Base-by-base conservation (phyloP, 352 stramenopile genomes). In the Globisporangium iwayamae region DNA sequence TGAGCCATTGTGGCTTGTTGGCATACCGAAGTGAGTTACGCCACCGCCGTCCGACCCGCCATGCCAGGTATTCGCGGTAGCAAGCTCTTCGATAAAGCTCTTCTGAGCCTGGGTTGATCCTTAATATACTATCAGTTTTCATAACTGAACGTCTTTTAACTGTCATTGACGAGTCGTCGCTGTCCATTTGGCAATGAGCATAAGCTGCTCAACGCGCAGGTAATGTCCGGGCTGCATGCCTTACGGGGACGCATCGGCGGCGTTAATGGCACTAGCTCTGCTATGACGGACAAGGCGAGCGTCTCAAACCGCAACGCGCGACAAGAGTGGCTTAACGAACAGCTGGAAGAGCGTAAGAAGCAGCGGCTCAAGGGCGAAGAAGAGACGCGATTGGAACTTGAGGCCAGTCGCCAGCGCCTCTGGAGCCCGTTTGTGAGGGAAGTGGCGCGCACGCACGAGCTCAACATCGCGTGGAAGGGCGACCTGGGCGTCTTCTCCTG, bases 391-490 rank as follows among this genome's bases (percentile, higher is more conserved):
- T 53, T 52, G 28, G 76, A 77, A 38, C 55, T 78, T 10, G 53
- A 79, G 38, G 46, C 71, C 9, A 69, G 67, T 28, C 71, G 79
- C 13, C 58, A 83, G 32, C 65, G 69, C 25, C 65, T 86, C 3
- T 91, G 83, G 83, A 71, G 62, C 34, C 78, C 80, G 8, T 89
- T 80, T 56, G 55, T 72, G 1, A 67, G 55, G 10, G 56, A 81
- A 38, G 71, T 73, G 7, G 70, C 66, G 25, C 52, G 66, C 14
- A 76, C 73, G 0, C 76, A 77, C 47, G 80, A 90, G 55, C 72
- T 91, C 56, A 91, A 91, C 36, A 70, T 91, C 14, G 78, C 83
- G 2, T 91, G 83, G 80, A 85, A 90, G 56, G 52, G 85, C 30
- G 69, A 74, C 28, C 63, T 73, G 9, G 75, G 78, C 0, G 79